Evolutionary conservation across 2,329 filamentous ascomycete genomes (phyloP), one percentile per base, ranked within the genome.

Genomic region (Thelonectria discophora): DNA sequence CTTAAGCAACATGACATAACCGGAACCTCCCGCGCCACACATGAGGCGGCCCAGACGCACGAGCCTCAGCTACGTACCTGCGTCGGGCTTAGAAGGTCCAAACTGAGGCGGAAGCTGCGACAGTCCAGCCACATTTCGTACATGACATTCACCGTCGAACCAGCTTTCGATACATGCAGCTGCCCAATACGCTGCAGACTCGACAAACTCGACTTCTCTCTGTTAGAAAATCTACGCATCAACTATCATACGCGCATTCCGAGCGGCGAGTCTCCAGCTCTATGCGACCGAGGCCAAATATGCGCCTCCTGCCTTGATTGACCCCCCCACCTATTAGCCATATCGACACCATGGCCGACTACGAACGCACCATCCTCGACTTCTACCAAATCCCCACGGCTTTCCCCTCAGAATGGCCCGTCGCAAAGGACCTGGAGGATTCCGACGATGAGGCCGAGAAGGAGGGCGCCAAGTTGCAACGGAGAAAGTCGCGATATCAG

Each of bases 371-470:
- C 47, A 87, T 98, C 56, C 87, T 95, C 71, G 93, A 93, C 70
- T 93, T 97, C 80, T 98, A 98, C 81, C 91, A 93, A 76, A 86
- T 98, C 50, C 85, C 90, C 43, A 91, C 85, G 13, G 83, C 91
- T 18, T 94, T 88, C 76, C 94, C 94, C 2, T 86, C 87, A 37
- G 88, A 92, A 82, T 98, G 94, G 94, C 94, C 94, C 1, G 82
- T 88, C 50, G 91, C 96, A 71, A 89, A 94, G 73, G 85, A 89
- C 58, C 88, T 86, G 72, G 88, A 90, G 75, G 86, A 81, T 48
- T 89, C 86, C 18, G 90, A 89, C 48, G 86, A 86, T 50, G 77
- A 80, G 54, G 88, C 87, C 53, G 82, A 84, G 45, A 82, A 83
- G 39, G 68, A 76, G 52, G 72, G 77, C 60, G 76, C 75, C 53